Percentiles rank a stretch among this genome's conserved stretches.
phyloP scores from a whole-genome alignment of 331 rosid species.

The Pyracantha coccinea region DNA sequence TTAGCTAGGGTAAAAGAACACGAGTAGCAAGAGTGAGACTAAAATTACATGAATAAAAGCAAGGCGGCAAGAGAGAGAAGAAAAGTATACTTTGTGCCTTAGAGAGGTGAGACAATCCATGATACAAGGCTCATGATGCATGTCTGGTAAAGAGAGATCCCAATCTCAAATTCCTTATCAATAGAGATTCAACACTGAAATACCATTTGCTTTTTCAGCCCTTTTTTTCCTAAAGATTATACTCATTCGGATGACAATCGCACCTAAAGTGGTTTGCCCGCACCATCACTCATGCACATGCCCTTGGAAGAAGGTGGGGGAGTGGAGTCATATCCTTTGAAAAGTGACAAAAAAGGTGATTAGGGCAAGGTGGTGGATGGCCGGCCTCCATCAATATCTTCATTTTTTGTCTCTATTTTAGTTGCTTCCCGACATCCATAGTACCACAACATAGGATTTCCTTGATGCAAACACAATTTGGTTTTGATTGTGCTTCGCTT shows the following conservation, averaged over 20 bases:
- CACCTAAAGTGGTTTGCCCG: slow-evolving; percentile 39
- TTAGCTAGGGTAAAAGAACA: neutral
- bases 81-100: neutral
- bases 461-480: neutral
- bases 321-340: slow-evolving; percentile 56
- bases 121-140: slow-evolving; percentile 62
- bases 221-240: slow-evolving; percentile 19
- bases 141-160: slow-evolving; percentile 63
- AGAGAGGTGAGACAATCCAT: slow-evolving; percentile 63
- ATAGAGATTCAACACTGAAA: slow-evolving; percentile 49
- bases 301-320: slow-evolving; percentile 36
- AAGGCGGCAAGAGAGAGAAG: slow-evolving; percentile 11
- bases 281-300: slow-evolving; percentile 89
- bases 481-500: neutral
- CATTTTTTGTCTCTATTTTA: neutral
- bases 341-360: slow-evolving; percentile 3
- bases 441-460: slow-evolving; percentile 8
- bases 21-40: neutral
- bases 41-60: neutral
- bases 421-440: neutral
- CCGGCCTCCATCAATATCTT: neutral
- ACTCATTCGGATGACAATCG: slow-evolving; percentile 41
- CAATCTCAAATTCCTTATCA: slow-evolving; percentile 66
- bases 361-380: neutral
- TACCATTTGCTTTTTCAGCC: slow-evolving; percentile 32